phyloP scores from a whole-genome alignment of 345 rosid species.

The Hibiscus mutabilis region DNA sequence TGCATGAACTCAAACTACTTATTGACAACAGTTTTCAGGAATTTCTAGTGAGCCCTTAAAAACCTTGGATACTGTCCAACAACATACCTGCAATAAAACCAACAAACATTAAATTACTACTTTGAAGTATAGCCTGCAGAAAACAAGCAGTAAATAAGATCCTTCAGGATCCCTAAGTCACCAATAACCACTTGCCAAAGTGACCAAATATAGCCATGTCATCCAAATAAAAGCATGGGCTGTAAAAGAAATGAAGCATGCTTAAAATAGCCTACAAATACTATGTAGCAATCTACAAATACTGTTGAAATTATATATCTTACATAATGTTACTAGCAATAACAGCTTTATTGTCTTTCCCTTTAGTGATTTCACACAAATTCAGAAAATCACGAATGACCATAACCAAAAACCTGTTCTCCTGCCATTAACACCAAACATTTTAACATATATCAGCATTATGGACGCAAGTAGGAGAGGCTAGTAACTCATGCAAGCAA shows the following conservation, averaged over 20 bases:
- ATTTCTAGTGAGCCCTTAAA: constrained; percentile 99
- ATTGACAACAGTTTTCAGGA: constrained; percentile 95
- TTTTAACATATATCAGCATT: background rate
- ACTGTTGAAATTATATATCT: constrained; percentile 20
- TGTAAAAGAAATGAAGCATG: no score
- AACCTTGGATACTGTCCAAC: constrained; percentile 99
- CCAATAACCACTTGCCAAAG: background rate
- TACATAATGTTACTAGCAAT: constrained; percentile 99
- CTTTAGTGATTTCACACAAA: constrained; percentile 93
- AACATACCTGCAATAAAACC: constrained; percentile 68
- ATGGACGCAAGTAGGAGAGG: background rate
- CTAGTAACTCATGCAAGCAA: background rate
- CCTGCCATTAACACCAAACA: constrained; percentile 42
- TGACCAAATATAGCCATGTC: background rate
- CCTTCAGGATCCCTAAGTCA: background rate
- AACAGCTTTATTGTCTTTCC: constrained; percentile 97
- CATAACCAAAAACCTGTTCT: constrained; percentile 97
- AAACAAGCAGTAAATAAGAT: background rate
- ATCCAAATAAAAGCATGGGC: background rate
- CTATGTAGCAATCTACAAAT: background rate
- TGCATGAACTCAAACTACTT: constrained; percentile 99
- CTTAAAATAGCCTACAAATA: no score
- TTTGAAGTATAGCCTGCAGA: constrained; percentile 8
- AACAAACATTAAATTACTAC: constrained; percentile 10
- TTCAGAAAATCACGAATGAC: constrained; percentile 93